Base-by-base conservation (phyloP, 495 filamentous ascomycete species). In the Aspergillus affinis region DNA sequence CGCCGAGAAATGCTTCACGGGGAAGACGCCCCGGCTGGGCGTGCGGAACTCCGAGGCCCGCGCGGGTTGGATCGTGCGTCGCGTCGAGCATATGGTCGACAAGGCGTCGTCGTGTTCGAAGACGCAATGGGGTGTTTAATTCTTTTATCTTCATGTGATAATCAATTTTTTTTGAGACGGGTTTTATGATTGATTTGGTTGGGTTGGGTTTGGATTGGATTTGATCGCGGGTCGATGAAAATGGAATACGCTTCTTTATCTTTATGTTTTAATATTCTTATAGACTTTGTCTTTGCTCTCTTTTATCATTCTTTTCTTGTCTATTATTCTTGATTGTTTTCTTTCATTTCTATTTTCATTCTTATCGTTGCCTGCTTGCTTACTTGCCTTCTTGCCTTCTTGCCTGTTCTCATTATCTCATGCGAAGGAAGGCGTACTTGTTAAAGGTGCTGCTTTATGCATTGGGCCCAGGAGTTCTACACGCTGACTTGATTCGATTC, bases 51-150 rank as follows among this genome's bases (percentile, higher is more conserved):
- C 65, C 15, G 64, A 65, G 3, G 60, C 68, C 5, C 57, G 61
- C n/a, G 78, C 76, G 5, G 77, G 76, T 0, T 80, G 76, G 75
- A 36, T 73, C 9, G 62, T 70, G 13, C 61, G 52, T 8, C 68
- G 70, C 18, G 72, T 80, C 46, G 69, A 72, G 18, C 51, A 59
- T 10, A 69, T 74, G 69, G 65, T 75, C 51, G 61, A 70, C 36
- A 55, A 64, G 13, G 73, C 65, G 23, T 75, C 76, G 18, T 20
- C 61, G 17, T 80, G 77, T 53, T 54, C 61, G 52, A 58, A 47
- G 20, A 68, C 72, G 13, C 69, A 78, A 69, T 64, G 75, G 74
- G 15, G 47, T 58, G n/a, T 65, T 51, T 62, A 65, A 27, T 55
- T 55, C 18, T 27, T 56, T 56, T 30, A 12, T 48, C 27, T 17